A percentile compares a stretch with the other conserved stretches of the same genome.
These are phyloP conservation scores for Beta macrorhiza DNA, from an alignment of 179 eudicot species.

Conservation along the genomic window DNA sequence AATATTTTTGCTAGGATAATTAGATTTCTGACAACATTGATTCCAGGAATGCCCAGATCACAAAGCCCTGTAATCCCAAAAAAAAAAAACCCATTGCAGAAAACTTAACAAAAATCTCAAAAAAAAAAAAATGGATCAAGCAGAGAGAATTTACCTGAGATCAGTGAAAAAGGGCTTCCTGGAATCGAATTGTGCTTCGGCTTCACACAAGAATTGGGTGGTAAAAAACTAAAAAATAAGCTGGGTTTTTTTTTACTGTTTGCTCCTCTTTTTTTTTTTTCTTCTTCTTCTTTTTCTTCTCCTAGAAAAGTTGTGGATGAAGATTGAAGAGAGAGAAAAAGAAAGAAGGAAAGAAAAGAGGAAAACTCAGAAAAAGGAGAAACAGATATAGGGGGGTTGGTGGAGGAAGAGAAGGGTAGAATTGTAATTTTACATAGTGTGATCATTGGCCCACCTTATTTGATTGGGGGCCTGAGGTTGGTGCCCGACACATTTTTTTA, in stretches of 20 bases:
- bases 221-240: not conserved
- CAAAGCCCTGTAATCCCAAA: slow-evolving; percentile 25
- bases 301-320: not conserved
- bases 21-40: slow-evolving; percentile 32
- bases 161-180: slow-evolving; percentile 5
- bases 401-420: not conserved
- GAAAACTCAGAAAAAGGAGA: not conserved
- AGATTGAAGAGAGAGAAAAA: not conserved
- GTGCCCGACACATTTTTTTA: not conserved
- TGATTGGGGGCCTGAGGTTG: not conserved
- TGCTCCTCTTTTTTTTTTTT: not conserved
- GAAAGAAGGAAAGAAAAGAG: not conserved
- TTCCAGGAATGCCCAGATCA: slow-evolving; percentile 33
- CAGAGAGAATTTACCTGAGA: slow-evolving; percentile 1
- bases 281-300: slow-evolving; percentile 7
- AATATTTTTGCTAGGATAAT: not conserved
- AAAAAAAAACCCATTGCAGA: not conserved
- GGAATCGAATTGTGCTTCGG: slow-evolving; percentile 7
- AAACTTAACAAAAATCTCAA: not conserved
- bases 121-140: not conserved
- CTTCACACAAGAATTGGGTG: not conserved
- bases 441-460: not conserved
- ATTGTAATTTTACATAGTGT: not conserved
- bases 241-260: not conserved
- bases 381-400: not conserved